Base-by-base conservation (phyloP, 2,329 filamentous ascomycete genomes). In the Acrodontium crateriforme region DNA sequence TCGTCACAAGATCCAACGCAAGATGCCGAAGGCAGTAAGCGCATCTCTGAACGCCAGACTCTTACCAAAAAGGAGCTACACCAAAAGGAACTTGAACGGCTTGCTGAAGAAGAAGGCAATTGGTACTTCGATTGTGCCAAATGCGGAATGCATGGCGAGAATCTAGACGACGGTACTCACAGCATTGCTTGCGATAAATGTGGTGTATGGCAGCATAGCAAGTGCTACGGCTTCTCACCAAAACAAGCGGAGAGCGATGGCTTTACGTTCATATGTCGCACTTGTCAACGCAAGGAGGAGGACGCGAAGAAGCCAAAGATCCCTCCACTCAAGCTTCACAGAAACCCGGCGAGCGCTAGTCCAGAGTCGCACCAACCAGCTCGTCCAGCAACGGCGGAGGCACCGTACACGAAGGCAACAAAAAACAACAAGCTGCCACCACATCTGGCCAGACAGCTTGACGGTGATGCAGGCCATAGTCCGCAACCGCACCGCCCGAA, bases 151-250 rank as follows among this genome's bases (percentile, higher is more conserved):
- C 76, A 93, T 52, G 89, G 89, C 13, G 78, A 91, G 43, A 81
- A 94, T 34, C 48, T 74, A 35, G 89, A 98, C 45, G 89, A 95
- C 50, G 89, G 89, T 18, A 78, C 82, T 6, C 85, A 93, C 50
- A 93, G 84, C 50, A 75, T 98, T 39, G 80, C 85, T 16, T 98
- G 89, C 56, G 89, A 98, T 49, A 75, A 67, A 41, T 98, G 89
- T 62, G 91, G 78, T 49, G 77, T 92, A 25, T 98, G 89, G 89
- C 87, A 95, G 52, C 89, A 98, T 50, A 92, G 84, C 62, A 82
- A 79, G 45, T 98, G 89, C 49, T 69, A 93, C 34, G 78, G 76
- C 21, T 79, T 95, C 38, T 69, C 70, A 24, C 71, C 91, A 44
- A 60, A 68, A 34, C 78, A 85, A 37, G 85, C 84, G 1, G 87